These are phyloP conservation scores for Xylariaceae sp. DNA, from an alignment of 2,329 filamentous ascomycete genomes.

Conservation along the genomic window DNA sequence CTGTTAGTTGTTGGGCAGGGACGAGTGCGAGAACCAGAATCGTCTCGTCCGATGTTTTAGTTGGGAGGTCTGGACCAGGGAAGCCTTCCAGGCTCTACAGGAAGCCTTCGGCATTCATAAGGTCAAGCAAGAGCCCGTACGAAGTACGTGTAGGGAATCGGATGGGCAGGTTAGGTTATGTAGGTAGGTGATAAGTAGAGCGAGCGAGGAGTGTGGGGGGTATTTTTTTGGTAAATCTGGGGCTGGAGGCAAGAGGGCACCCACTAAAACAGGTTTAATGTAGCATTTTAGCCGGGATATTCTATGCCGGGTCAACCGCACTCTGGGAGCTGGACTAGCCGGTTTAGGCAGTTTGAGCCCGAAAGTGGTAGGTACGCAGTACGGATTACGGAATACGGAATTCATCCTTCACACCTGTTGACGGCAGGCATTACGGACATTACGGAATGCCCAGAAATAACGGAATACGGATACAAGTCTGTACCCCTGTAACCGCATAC, in stretches of 20 bases:
- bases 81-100: background rate
- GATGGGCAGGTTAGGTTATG: background rate
- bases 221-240: background rate
- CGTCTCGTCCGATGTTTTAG: background rate
- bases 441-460: no score
- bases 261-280: background rate
- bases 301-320: background rate
- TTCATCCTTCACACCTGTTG: no score
- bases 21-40: background rate
- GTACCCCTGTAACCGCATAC: no score
- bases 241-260: background rate
- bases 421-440: no score
- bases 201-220: background rate
- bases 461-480: no score
- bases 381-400: no score
- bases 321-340: background rate
- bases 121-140: background rate
- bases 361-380: no score
- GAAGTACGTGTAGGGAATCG: background rate
- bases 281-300: background rate
- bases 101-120: background rate
- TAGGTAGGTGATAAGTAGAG: background rate
- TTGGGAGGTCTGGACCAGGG: background rate
- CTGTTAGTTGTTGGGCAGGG: background rate
- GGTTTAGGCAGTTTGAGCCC: background rate